A percentile compares a stretch with the other conserved stretches of the same genome.
Evolutionary conservation across 2,329 filamentous ascomycete species (phyloP).

Genomic region (Aspergillus sp.): DNA sequence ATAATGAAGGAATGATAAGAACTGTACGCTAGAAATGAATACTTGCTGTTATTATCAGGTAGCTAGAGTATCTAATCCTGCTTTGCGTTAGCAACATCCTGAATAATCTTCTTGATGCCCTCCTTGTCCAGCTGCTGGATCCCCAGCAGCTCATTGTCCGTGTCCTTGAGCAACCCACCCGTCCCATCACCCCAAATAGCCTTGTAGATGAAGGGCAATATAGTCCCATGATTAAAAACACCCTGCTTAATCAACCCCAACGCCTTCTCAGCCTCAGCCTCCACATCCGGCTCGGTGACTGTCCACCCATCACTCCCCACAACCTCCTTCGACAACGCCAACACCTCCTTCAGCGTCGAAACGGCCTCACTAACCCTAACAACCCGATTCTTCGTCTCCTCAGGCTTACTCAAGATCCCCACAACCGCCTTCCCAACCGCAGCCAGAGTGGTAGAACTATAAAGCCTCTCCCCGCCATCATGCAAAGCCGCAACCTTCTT

Average conservation of each 20-base stretch:
- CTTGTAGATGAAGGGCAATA: background rate
- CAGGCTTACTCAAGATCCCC: slow-evolving; percentile 49
- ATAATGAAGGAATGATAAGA: background rate
- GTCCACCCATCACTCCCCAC: background rate
- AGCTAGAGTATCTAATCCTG: background rate
- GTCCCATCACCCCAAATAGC: background rate
- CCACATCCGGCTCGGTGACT: background rate
- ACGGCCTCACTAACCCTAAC: slow-evolving; percentile 45
- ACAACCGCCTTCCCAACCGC: slow-evolving; percentile 51
- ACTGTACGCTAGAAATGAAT: background rate
- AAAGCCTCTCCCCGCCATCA: slow-evolving; percentile 51
- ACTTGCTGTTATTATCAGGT: background rate
- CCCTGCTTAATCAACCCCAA: background rate
- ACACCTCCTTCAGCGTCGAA: background rate
- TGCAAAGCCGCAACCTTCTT: slow-evolving; percentile 41
- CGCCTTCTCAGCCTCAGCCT: background rate
- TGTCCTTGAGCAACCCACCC: background rate
- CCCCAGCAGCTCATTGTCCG: background rate
- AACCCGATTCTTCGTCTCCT: slow-evolving; percentile 54
- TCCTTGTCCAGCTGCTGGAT: background rate
- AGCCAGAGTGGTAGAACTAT: slow-evolving; percentile 51
- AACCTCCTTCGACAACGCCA: background rate
- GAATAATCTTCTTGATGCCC: background rate
- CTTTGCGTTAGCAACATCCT: background rate
- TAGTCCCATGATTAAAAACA: background rate